Base-by-base conservation (phyloP, 768 basidiomycete species). In the Lyophyllum semitale region DNA sequence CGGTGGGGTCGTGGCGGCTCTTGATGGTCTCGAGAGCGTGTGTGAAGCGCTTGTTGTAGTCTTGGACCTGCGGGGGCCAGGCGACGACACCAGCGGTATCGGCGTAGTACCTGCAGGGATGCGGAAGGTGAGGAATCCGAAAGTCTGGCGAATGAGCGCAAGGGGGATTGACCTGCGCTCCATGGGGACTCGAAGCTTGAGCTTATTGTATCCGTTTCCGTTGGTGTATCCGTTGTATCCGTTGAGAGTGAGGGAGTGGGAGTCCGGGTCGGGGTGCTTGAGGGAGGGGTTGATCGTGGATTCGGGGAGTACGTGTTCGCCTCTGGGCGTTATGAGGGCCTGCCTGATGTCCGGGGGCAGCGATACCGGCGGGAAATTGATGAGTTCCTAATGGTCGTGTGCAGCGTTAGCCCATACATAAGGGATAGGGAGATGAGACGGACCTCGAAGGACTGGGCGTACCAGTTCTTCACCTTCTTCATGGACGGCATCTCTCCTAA, bases 391-490 rank as follows among this genome's bases (percentile, higher is more conserved):
- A n/a, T n/a, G n/a, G n/a, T n/a, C 9, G 32, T 13, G 17, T 18
- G 41, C 27, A 41, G 22, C 33, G 44, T 44, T 18, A 22, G 20
- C 29, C 47, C 44, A 48, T 22, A 57, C 18, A 50, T 29, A 33
- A 32, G 25, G 37, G 7, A 44, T 43, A 22, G 13, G 29, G 41
- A 73, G 33, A 45, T 23, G 9, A 25, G 35, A 74, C 86, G 48
- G 50, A 95, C 96, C 83, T 98, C 92, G 70, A 99, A 98, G 15
- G 91, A 93, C 76, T 98, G 93, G 0, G 96, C 96, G 71, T 99
- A 99, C 97, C 97, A 99, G 65, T 96, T 89, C 76, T 95, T 95
- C 56, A 99, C 92, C 68, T 91, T 95, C 54, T 86, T 84, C 60
- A 99, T 98, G 35, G 89, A 91, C 0, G 89, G 85, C 96, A 97